Evolutionary conservation across 306 rosid species (phyloP).

Genomic region (Trifolium subterraneum): DNA sequence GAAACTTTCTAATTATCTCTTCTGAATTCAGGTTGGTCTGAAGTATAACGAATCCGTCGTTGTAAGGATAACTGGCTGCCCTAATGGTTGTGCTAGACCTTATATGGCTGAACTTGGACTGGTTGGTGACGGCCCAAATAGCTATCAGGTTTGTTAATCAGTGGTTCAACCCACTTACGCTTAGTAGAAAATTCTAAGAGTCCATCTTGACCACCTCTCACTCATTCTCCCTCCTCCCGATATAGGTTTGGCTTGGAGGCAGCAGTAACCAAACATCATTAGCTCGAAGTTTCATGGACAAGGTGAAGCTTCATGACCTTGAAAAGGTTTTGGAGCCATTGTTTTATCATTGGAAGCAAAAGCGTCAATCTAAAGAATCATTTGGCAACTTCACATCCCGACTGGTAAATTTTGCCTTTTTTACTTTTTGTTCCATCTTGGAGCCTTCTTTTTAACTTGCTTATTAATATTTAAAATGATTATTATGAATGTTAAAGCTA

Average conservation of each 20-base stretch:
- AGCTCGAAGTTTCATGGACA: conserved; percentile 85
- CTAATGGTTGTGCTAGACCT: conserved; percentile 96
- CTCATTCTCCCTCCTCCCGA: neutral
- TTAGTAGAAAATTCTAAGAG: conserved; percentile 12
- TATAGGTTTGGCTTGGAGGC: conserved; percentile 98
- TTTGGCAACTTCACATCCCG: conserved; percentile 84
- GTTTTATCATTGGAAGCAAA: conserved; percentile 88
- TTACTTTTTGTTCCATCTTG: conserved; percentile 16
- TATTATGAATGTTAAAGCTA: conserved; percentile 15
- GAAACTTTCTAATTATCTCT: conserved; percentile 13
- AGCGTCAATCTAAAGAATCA: conserved; percentile 90
- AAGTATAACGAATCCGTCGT: conserved; percentile 88
- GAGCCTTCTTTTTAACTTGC: neutral
- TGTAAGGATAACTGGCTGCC: conserved; percentile 93
- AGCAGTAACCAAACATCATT: conserved; percentile 75
- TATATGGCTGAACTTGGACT: conserved; percentile 99
- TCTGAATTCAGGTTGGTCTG: conserved; percentile 79
- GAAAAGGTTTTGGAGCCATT: conserved; percentile 93
- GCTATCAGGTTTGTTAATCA: conserved; percentile 81
- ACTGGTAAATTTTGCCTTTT: conserved; percentile 56
- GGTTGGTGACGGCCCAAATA: conserved; percentile 97
- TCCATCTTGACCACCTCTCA: neutral
- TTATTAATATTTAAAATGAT: conserved; percentile 6
- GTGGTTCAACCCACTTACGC: conserved; percentile 27
- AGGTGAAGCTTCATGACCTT: conserved; percentile 88